A percentile compares a stretch with the other conserved stretches of the same genome.
These are phyloP conservation scores for Fraxinus platypoda DNA, from an alignment of 305 asterid genomes.

Conservation along the genomic window DNA sequence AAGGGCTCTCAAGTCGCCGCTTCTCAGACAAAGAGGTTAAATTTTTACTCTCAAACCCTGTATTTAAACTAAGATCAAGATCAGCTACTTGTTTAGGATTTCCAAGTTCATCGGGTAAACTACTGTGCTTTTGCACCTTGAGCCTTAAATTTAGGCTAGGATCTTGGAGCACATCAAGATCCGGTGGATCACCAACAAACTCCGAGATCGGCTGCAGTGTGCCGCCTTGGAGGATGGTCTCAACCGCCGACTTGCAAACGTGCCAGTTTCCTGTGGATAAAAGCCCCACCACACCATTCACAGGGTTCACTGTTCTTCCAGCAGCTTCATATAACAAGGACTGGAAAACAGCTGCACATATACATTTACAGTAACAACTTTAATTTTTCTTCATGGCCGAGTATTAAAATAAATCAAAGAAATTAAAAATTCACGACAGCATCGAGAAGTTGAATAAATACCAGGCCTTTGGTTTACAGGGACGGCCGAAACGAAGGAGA, in stretches of 20 bases:
- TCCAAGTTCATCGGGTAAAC: constrained; percentile 37
- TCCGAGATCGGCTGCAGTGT: constrained; percentile 53
- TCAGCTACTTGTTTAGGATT: constrained; percentile 42
- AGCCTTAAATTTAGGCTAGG: constrained; percentile 18
- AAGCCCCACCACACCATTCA: constrained; percentile 78
- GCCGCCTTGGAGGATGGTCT: constrained; percentile 81
- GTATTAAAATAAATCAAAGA: background rate
- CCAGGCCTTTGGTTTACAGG: constrained; percentile 69
- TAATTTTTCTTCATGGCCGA: background rate
- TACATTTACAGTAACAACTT: background rate
- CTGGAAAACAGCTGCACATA: constrained; percentile 60
- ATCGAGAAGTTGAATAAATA: constrained; percentile 13
- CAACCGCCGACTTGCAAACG: constrained; percentile 77
- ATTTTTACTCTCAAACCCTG: constrained; percentile 34
- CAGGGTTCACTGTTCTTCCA: constrained; percentile 82
- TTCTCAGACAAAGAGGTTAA: constrained; percentile 27
- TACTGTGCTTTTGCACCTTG: constrained; percentile 45
- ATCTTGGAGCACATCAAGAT: constrained; percentile 38
- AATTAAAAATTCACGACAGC: background rate
- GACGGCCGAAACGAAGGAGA: constrained; percentile 78
- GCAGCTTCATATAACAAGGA: constrained; percentile 79
- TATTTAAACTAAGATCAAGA: constrained; percentile 63
- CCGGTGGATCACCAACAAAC: constrained; percentile 41
- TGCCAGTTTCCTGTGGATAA: constrained; percentile 74
- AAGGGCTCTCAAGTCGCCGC: constrained; percentile 61